Base-by-base conservation (phyloP, 768 basidiomycete genomes). In the Baorangia bicolor region DNA sequence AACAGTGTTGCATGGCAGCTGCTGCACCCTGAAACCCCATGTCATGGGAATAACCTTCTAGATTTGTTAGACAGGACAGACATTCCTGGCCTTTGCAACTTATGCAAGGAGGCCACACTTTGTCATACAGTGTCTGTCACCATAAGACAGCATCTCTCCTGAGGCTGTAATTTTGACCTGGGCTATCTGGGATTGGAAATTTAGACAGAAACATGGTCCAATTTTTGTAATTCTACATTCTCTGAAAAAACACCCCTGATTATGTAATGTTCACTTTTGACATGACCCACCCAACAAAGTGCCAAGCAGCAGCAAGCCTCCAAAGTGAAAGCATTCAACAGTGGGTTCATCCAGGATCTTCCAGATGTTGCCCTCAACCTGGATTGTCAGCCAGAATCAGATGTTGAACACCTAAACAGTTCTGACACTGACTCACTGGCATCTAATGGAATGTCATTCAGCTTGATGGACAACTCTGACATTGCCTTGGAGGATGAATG, bases 11-110 rank as follows among this genome's bases (percentile, higher is more conserved):
- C n/a, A n/a, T n/a, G n/a, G n/a, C n/a, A n/a, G n/a, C n/a, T 56
- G 2, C n/a, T 56, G 4, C 55, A 56, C 13, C 55, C 55, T n/a
- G 49, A 56, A n/a, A 23, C 25, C 20, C 54, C 34, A 10, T 54
- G 38, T 9, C 45, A 4, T 39, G 28, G n/a, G 5, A 3, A 37
- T 4, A n/a, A n/a, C n/a, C n/a, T n/a, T n/a, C n/a, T n/a, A n/a
- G n/a, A n/a, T n/a, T n/a, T n/a, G n/a, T n/a, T n/a, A n/a, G n/a
- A n/a, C n/a, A n/a, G n/a, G n/a, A n/a, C n/a, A n/a, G n/a, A n/a
- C n/a, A n/a, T n/a, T n/a, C n/a, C n/a, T n/a, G n/a, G n/a, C n/a
- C n/a, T n/a, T n/a, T n/a, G n/a, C n/a, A n/a, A n/a, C n/a, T n/a
- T n/a, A n/a, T n/a, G n/a, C n/a, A n/a, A n/a, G n/a, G n/a, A n/a